Evolutionary conservation across 768 basidiomycete species (phyloP).

Genomic region (Boletus rubescentipes): DNA sequence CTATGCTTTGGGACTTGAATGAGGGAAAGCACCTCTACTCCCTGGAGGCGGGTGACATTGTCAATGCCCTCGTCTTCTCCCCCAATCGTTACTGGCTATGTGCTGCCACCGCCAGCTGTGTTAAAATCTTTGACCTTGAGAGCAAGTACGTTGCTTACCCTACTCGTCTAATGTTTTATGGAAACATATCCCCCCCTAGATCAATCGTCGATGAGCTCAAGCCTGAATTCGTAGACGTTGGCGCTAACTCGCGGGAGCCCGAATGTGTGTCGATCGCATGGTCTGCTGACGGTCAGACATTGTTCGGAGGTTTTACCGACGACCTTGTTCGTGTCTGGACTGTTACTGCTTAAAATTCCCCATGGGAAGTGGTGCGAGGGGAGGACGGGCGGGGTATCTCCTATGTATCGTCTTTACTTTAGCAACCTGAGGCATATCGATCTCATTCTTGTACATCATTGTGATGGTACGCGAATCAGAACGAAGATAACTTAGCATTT

Average conservation of each 20-base stretch:
- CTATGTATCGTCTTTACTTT: conserved; percentile 27
- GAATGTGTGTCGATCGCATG: conserved; percentile 97
- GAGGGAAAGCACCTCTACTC: conserved; percentile 99
- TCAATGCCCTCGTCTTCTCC: conserved; percentile 99
- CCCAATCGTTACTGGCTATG: conserved; percentile 99
- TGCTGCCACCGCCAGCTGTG: conserved; percentile 93
- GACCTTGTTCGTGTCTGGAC: conserved; percentile 92
- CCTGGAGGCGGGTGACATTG: conserved; percentile 95
- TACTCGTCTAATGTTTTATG: not conserved
- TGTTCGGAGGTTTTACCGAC: conserved; percentile 97
- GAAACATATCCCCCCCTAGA: conserved; percentile 37
- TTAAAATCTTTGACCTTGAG: conserved; percentile 99
- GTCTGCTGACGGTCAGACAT: conserved; percentile 96
- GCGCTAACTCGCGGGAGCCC: conserved; percentile 70
- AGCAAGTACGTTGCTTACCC: conserved; percentile 73
- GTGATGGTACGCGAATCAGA: not conserved
- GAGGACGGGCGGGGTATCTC: conserved; percentile 14
- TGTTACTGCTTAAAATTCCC: conserved; percentile 52
- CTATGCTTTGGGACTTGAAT: conserved; percentile 99
- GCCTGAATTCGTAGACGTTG: conserved; percentile 84
- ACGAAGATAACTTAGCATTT: not conserved
- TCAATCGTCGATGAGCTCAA: conserved; percentile 99
- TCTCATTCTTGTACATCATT: conserved; percentile 6
- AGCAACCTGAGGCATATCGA: conserved; percentile 17
- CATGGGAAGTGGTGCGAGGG: conserved; percentile 18